Base-by-base conservation (phyloP, 2,329 filamentous ascomycete genomes). In the Exophiala aquamarina region DNA sequence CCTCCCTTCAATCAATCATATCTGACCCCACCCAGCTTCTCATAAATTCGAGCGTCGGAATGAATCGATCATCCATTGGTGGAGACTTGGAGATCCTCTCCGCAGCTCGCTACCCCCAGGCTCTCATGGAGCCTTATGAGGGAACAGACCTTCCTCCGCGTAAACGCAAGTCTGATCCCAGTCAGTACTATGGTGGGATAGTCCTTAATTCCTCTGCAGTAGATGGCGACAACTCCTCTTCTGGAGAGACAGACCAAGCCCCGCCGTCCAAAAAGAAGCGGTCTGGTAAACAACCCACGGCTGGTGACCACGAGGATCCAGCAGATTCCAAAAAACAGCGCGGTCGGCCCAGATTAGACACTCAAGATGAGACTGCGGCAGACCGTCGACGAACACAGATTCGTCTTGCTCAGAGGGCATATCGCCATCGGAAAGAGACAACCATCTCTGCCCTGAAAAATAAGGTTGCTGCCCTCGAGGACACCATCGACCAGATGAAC, bases 301-400 rank as follows among this genome's bases (percentile, higher is more conserved):
- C 18, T 14, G 41, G 44, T n/a, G 52, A 50, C 10, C 41, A 39
- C 6, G 50, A 52, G 13, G 43, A 57, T 2, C 47, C 45, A 32
- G 35, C 34, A 10, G 37, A 47, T 14, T 43, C 37, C 31, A 58
- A 58, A 48, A 59, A 58, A 41, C 53, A 81, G 14, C 76, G 89
- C 62, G 89, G 89, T 6, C 77, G 89, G 45, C 89, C 89, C 4
- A 75, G 87, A 41, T 74, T 93, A 13, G 83, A 91, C 57, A 81
- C 82, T n/a, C 82, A 82, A 51, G 87, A 92, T 66, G 82, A 89
- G 66, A 90, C 84, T 18, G 82, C 86, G 52, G 82, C 81, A 44
- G 88, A 87, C 86, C 84, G 89, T 52, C 85, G 90, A 42, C 81
- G 90, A 44, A 92, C 88, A 4, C 90, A 95, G 64, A 93, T 95